A percentile compares a stretch with the other conserved stretches of the same genome.
These are phyloP conservation scores for Trichopus zeylanicus DNA, from an alignment of 116 monocot genomes.

Conservation along the genomic window DNA sequence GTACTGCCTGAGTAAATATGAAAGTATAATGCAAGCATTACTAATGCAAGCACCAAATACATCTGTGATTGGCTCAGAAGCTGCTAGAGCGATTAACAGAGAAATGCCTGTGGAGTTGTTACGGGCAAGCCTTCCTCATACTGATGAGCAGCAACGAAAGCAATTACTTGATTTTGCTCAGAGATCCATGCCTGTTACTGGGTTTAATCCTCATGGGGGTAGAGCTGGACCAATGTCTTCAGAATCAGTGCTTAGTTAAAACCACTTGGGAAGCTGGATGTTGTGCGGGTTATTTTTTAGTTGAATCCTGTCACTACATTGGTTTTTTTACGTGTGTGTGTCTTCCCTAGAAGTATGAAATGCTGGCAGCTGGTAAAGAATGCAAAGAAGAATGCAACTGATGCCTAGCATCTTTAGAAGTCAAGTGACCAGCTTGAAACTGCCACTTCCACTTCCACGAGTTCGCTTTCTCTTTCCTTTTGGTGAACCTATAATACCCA, in stretches of 20 bases:
- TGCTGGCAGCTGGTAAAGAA: background rate
- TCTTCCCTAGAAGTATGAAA: no score
- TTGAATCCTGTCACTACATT: background rate
- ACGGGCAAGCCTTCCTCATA: slow-evolving; percentile 73
- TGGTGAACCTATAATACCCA: background rate
- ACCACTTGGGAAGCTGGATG: background rate
- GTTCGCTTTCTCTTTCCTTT: background rate
- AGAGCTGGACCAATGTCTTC: slow-evolving; percentile 16
- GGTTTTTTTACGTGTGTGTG: background rate
- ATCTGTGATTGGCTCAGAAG: slow-evolving; percentile 24
- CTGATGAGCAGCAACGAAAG: slow-evolving; percentile 51
- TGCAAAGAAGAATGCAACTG: no score
- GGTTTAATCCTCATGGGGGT: slow-evolving; percentile 20
- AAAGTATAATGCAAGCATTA: slow-evolving; percentile 61
- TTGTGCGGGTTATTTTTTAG: background rate
- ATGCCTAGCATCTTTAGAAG: background rate
- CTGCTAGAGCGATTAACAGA: slow-evolving; percentile 40
- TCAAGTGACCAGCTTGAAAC: background rate
- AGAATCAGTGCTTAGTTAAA: slow-evolving; percentile 33
- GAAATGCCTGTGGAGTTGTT: slow-evolving; percentile 81
- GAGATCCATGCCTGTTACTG: slow-evolving; percentile 42
- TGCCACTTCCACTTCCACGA: background rate
- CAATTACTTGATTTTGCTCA: slow-evolving; percentile 62
- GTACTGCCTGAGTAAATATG: slow-evolving; percentile 63
- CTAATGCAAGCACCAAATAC: slow-evolving; percentile 19